These are phyloP conservation scores for Flaveria trinervia DNA, from an alignment of 129 eudicot species.

Conservation along the genomic window DNA sequence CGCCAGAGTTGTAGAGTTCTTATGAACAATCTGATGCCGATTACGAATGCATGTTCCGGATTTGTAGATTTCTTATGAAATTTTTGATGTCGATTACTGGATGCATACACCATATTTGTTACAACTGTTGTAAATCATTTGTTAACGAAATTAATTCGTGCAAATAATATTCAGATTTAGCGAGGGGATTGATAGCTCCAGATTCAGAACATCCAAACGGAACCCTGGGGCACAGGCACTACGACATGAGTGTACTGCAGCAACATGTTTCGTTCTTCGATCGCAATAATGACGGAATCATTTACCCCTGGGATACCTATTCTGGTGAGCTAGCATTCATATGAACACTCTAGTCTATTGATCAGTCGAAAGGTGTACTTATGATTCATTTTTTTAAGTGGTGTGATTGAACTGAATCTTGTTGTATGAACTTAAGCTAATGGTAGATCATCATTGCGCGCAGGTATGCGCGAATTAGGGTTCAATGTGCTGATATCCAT, in stretches of 20 bases:
- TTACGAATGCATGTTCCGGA: not conserved
- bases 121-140: not conserved
- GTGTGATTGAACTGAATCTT: too few species aligned
- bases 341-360: not conserved
- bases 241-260: conserved; percentile 74
- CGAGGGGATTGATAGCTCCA: conserved; percentile 73
- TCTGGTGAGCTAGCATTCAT: conserved; percentile 46
- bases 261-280: conserved; percentile 90
- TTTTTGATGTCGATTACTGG: too few species aligned
- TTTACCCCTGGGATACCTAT: conserved; percentile 97
- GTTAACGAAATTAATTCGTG: not conserved
- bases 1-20: too few species aligned
- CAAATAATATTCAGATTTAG: conserved; percentile 56
- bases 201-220: conserved; percentile 86
- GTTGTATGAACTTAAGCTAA: not conserved
- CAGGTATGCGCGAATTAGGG: conserved; percentile 71
- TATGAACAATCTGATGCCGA: too few species aligned
- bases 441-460: not conserved
- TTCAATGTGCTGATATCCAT: conserved; percentile 56
- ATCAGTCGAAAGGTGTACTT: not conserved
- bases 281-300: conserved; percentile 68
- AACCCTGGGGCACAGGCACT: conserved; percentile 62
- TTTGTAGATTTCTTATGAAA: too few species aligned
- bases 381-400: too few species aligned
- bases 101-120: not conserved